phyloP scores from a whole-genome alignment of 2,329 filamentous ascomycete genomes.

The Penicillium expansum region DNA sequence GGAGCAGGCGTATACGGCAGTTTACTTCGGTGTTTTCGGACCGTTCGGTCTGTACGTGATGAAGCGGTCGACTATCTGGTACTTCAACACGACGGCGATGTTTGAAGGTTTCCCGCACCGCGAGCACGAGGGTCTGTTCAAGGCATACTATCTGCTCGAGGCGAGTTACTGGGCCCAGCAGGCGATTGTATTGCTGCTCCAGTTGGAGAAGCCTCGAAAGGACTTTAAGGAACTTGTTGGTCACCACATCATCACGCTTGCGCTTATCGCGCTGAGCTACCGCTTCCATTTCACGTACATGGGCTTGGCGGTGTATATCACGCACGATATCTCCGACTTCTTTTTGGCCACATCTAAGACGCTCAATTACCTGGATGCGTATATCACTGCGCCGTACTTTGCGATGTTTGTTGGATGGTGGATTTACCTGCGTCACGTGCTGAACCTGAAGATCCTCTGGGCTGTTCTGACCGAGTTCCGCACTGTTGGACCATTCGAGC shows the following conservation, averaged over 20 bases:
- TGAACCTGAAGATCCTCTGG: conserved; percentile 50
- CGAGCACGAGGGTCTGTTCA: conserved; percentile 76
- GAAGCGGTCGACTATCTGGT: conserved; percentile 88
- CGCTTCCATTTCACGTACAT: conserved; percentile 97
- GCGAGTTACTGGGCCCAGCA: conserved; percentile 96
- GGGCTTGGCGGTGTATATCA: conserved; percentile 88
- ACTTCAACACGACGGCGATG: conserved; percentile 89
- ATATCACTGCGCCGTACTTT: conserved; percentile 80
- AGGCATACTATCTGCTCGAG: conserved; percentile 94
- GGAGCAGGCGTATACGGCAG: conserved; percentile 91
- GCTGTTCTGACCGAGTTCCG: conserved; percentile 48
- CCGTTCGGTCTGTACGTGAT: conserved; percentile 88
- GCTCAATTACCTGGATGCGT: conserved; percentile 82
- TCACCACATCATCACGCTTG: conserved; percentile 85
- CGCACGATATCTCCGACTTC: conserved; percentile 91
- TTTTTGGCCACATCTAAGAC: conserved; percentile 92
- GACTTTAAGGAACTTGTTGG: conserved; percentile 91
- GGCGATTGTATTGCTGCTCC: conserved; percentile 79
- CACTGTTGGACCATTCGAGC: conserved; percentile 47
- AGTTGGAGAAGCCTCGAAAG: conserved; percentile 89
- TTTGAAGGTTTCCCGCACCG: conserved; percentile 84
- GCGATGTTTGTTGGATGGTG: conserved; percentile 75
- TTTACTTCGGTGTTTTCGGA: conserved; percentile 82
- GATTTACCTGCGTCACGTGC: conserved; percentile 84
- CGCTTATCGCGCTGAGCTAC: conserved; percentile 82